Percentiles rank a stretch among this genome's conserved stretches.
Evolutionary conservation across 495 filamentous ascomycete species (phyloP).

Genomic region (Pyronema domesticum): DNA sequence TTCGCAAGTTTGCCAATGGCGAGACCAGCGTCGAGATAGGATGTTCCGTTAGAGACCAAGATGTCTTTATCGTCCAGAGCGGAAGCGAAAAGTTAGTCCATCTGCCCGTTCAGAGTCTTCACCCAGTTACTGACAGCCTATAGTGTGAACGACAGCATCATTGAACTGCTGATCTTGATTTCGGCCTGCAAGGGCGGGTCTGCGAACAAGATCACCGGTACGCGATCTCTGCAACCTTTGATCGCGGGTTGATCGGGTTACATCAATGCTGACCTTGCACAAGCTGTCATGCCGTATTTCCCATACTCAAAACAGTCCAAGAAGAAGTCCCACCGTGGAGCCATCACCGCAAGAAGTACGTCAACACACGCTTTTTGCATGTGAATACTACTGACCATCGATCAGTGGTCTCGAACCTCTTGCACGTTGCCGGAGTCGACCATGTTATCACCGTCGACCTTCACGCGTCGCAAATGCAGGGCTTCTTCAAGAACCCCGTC

Average conservation of each 20-base stretch:
- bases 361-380: conserved; percentile 5
- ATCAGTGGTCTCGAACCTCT: conserved; percentile 71
- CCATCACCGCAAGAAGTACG: conserved; percentile 71
- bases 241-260: not conserved
- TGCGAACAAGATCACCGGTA: conserved; percentile 92
- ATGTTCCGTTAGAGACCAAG: conserved; percentile 87
- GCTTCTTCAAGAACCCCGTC: conserved; percentile 94
- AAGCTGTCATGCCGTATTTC: conserved; percentile 96
- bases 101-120: conserved; percentile 6
- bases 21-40: conserved; percentile 91
- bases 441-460: conserved; percentile 96
- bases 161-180: conserved; percentile 98
- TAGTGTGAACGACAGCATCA: conserved; percentile 88
- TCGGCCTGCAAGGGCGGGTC: conserved; percentile 96
- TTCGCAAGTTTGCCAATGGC: conserved; percentile 67
- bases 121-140: conserved; percentile 5
- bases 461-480: conserved; percentile 95
- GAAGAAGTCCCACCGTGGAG: conserved; percentile 92
- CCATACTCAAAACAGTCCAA: conserved; percentile 97
- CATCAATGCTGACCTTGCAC: conserved; percentile 16
- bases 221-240: conserved; percentile 14
- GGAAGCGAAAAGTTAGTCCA: conserved; percentile 54
- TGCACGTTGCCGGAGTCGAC: conserved; percentile 81
- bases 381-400: not conserved
- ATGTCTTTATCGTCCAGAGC: conserved; percentile 97